Evolutionary conservation across 1,284 basidiomycete species (phyloP), one percentile per base, ranked within the genome.

Genomic region (Ustilago trichophora): DNA sequence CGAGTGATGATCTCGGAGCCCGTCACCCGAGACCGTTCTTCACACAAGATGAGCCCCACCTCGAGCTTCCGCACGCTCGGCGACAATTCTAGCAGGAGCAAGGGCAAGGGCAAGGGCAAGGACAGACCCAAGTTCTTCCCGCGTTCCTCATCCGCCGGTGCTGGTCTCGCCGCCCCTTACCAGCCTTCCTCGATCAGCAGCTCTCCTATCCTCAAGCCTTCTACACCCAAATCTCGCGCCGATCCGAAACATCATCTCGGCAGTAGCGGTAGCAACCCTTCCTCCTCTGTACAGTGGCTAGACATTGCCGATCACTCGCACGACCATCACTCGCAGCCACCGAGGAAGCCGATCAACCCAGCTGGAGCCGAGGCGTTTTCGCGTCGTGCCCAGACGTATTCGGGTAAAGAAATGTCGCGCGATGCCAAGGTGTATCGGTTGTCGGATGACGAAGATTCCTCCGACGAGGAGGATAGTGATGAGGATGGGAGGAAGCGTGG

Each of bases 261-360:
- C 7, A 29, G 27, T 7, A 29, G 13, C 27, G 8, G 27, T 29
- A 29, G 27, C 27, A n/a, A n/a, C n/a, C n/a, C n/a, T n/a, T 29
- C 27, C 8, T 62, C 56, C 4, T 66, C 62, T 2, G 62, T 73
- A 4, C 71, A 73, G 40, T 73, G 71, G 71, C 55, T 71, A 16
- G 71, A 73, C 31, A 64, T 73, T 31, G 60, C 67, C 29, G 58
- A 59, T 27, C 13, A 29, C 6, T 43, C 50, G 1, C 53, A 71
- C 35, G 62, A 62, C 8, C 58, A 44, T 15, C 46, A 47, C 2
- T 7, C 26, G 13, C n/a, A 9, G 19, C 13, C 27, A 26, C 13
- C n/a, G 18, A 21, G 9, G 1, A 51, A 25, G 13, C 65, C 53
- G 21, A 64, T 64, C 50, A 64, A 53, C 24, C 25, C 41, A 12